Evolutionary conservation across 257 asterid species (phyloP), one percentile per base, ranked within the genome.

Genomic region (Parsonsia alboflavescens): DNA sequence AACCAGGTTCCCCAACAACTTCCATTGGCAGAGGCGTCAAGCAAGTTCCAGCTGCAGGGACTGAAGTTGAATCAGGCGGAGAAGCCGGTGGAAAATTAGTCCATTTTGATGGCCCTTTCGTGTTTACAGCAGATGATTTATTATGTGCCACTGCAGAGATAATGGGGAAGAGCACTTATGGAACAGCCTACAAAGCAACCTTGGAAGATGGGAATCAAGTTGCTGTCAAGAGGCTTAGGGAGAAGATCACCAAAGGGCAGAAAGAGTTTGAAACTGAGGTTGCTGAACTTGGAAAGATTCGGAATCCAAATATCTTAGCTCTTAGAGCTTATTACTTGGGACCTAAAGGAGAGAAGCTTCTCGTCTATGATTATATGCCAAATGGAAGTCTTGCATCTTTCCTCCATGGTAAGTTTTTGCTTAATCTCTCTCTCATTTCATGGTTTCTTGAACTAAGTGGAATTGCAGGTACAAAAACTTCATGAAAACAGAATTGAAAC

Each of bases 321-420:
- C 79, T 92, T 74, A 84, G 97, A 72, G 99, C 99, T 70, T 94
- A 92, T 77, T 94, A 94, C 75, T 77, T 90, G 75, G 99, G 97
- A 13, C 97, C 99, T 7, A 94, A 94, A 85, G 99, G 99, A 16
- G 99, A 92, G 82, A 92, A 94, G 92, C 99, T 94, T 81, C 97
- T 94, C 65, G 99, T 94, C 82, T 94, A 89, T 75, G 99, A 92
- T 72, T 88, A 86, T 50, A 81, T 94, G 93, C 46, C 89, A 21
- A 90, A 85, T 70, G 99, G 99, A 71, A 94, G 97, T 67, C 92
- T 94, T n/a, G 93, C 97, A 5, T 89, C 99, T 15, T 94, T 86
- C 76, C 95, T 94, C 24, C 99, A 94, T 72, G 97, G 97, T 94
- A 86, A 77, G 84, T 28, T 33, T 36, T 33, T 36, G 28, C 45